These are phyloP conservation scores for Passalora sequoiae DNA, from an alignment of 2,329 filamentous ascomycete species.

Conservation along the genomic window DNA sequence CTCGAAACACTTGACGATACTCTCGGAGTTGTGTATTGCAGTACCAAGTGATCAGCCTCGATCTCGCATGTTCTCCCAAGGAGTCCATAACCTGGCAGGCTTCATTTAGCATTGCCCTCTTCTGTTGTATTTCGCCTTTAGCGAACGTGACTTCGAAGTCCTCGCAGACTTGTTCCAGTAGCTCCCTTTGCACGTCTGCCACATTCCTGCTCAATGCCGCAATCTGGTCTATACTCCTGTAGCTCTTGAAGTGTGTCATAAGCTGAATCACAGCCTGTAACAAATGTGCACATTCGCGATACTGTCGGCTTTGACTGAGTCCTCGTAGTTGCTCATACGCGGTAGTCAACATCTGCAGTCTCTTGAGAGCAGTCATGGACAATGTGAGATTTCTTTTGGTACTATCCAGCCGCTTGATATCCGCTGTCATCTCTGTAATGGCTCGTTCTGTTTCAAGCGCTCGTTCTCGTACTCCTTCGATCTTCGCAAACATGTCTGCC, in stretches of 20 bases:
- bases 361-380: conserved; percentile 95
- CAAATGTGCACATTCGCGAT: conserved; percentile 88
- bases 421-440: conserved; percentile 97
- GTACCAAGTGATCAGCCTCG: conserved; percentile 87
- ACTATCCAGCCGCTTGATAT: conserved; percentile 94
- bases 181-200: conserved; percentile 82
- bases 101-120: conserved; percentile 69
- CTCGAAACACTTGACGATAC: conserved; percentile 90
- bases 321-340: conserved; percentile 94
- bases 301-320: conserved; percentile 79
- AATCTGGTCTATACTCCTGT: conserved; percentile 96
- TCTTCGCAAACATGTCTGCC: conserved; percentile 84
- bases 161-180: conserved; percentile 96
- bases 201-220: conserved; percentile 88
- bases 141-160: conserved; percentile 96
- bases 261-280: conserved; percentile 93
- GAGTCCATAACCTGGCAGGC: conserved; percentile 93
- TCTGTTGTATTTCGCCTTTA: conserved; percentile 71
- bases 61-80: conserved; percentile 77
- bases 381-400: conserved; percentile 95
- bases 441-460: conserved; percentile 89
- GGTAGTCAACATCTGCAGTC: conserved; percentile 96
- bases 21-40: conserved; percentile 95
- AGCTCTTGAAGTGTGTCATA: conserved; percentile 98
- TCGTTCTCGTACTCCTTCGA: conserved; percentile 83